A percentile compares a stretch with the other conserved stretches of the same genome.
Evolutionary conservation across 805 yeast species (phyloP).

Genomic region (Blastobotrys muscicola): DNA sequence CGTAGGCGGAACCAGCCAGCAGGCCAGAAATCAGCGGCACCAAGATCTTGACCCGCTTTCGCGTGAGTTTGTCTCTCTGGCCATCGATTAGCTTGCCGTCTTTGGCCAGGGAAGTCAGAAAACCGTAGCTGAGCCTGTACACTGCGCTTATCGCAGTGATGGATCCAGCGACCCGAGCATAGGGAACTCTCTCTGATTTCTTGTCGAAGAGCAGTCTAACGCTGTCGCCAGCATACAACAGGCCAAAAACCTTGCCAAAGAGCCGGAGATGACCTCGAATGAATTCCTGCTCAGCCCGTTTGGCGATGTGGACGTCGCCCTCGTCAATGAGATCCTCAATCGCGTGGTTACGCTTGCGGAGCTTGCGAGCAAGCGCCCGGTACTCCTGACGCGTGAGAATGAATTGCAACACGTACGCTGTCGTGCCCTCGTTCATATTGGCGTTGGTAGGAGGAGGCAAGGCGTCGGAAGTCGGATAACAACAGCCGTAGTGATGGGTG

Average conservation of each 20-base stretch:
- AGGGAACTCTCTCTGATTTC: constrained; percentile 1
- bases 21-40: constrained; percentile 19
- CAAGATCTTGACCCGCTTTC: constrained; percentile 3
- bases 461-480: not conserved
- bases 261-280: constrained; percentile 18
- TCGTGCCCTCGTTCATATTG: not conserved
- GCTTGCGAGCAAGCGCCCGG: constrained; percentile 7
- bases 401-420: constrained; percentile 18
- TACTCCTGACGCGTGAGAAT: constrained; percentile 20
- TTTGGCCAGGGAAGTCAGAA: not conserved
- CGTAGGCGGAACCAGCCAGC: constrained; percentile 19
- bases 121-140: constrained; percentile 6
- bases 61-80: constrained; percentile 3
- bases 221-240: constrained; percentile 6
- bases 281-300: constrained; percentile 9
- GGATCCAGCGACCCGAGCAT: constrained; percentile 7
- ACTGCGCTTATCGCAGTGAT: constrained; percentile 12
- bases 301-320: constrained; percentile 7
- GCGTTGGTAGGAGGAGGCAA: not conserved
- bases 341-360: constrained; percentile 6
- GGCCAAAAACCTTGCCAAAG: constrained; percentile 12
- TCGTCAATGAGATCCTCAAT: constrained; percentile 5
- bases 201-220: too few relatives aligned
- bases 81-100: not conserved
- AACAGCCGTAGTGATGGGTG: not conserved